These are phyloP conservation scores for Saccharomyces mikatae DNA, from an alignment of 805 yeast species.

Conservation along the genomic window DNA sequence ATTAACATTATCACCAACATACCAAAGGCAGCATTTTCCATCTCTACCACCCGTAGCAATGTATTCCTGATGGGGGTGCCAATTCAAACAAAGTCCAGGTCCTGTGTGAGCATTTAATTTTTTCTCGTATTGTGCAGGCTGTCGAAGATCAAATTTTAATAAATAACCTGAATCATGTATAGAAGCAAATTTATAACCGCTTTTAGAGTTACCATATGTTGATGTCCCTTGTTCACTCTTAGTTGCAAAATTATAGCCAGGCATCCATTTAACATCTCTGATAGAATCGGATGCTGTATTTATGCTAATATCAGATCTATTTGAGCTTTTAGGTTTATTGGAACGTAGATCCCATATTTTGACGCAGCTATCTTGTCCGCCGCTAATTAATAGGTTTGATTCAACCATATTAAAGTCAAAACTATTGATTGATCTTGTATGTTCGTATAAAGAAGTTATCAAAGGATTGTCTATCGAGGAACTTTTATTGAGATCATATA, in stretches of 20 bases:
- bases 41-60: constrained; percentile 92
- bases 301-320: constrained; percentile 24
- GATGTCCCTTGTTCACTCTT: constrained; percentile 23
- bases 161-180: constrained; percentile 85
- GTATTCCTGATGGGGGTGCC: constrained; percentile 79
- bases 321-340: constrained; percentile 35
- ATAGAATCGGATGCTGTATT: constrained; percentile 64
- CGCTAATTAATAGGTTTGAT: constrained; percentile 41
- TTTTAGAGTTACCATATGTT: constrained; percentile 30
- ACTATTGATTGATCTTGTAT: constrained; percentile 30
- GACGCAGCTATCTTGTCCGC: constrained; percentile 75
- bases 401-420: constrained; percentile 31
- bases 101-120: constrained; percentile 85
- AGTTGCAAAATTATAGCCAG: constrained; percentile 33
- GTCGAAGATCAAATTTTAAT: constrained; percentile 80
- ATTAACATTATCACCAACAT: constrained; percentile 22
- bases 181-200: constrained; percentile 52
- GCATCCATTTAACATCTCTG: constrained; percentile 48
- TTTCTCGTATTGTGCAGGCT: constrained; percentile 52
- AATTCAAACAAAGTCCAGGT: constrained; percentile 79
- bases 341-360: constrained; percentile 61
- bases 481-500: constrained; percentile 26
- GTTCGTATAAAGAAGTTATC: constrained; percentile 24
- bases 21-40: constrained; percentile 37
- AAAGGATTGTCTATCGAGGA: constrained; percentile 15